These are phyloP conservation scores for Scedosporium boydii DNA, from an alignment of 2,329 filamentous ascomycete genomes.

Conservation along the genomic window DNA sequence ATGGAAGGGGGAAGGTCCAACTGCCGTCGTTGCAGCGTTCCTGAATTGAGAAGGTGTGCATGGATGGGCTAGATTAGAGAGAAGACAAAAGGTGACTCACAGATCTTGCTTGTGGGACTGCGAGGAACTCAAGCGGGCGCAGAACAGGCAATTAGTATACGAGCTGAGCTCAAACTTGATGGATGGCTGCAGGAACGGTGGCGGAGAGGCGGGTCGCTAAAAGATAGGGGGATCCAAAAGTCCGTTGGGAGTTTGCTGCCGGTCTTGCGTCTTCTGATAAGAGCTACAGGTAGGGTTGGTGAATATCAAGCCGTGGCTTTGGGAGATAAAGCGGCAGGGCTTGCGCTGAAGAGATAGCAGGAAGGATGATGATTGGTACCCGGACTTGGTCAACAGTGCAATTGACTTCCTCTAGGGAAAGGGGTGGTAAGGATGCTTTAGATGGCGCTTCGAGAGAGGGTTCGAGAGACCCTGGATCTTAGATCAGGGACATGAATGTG, in stretches of 20 bases:
- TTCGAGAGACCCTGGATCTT: neutral
- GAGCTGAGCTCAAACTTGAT: neutral
- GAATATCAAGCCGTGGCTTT: neutral
- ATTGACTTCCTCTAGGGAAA: neutral
- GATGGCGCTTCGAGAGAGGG: neutral
- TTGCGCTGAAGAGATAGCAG: neutral
- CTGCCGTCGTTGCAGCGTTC: neutral
- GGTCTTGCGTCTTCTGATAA: neutral
- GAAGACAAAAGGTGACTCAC: neutral
- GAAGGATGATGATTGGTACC: neutral
- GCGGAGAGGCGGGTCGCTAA: neutral
- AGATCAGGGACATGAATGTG: neutral
- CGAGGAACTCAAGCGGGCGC: neutral
- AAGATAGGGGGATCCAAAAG: neutral
- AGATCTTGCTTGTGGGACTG: neutral
- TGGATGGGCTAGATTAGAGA: neutral
- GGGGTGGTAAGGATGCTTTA: neutral
- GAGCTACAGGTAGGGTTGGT: neutral
- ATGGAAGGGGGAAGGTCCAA: neutral
- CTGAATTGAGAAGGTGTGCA: neutral
- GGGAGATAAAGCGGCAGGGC: neutral
- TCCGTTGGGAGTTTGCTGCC: neutral
- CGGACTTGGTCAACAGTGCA: neutral
- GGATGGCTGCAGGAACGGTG: neutral
- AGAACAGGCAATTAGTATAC: neutral